A percentile compares a stretch with the other conserved stretches of the same genome.
These are phyloP conservation scores for Trametes sp. DNA, from an alignment of 1,284 basidiomycete genomes.

Conservation along the genomic window DNA sequence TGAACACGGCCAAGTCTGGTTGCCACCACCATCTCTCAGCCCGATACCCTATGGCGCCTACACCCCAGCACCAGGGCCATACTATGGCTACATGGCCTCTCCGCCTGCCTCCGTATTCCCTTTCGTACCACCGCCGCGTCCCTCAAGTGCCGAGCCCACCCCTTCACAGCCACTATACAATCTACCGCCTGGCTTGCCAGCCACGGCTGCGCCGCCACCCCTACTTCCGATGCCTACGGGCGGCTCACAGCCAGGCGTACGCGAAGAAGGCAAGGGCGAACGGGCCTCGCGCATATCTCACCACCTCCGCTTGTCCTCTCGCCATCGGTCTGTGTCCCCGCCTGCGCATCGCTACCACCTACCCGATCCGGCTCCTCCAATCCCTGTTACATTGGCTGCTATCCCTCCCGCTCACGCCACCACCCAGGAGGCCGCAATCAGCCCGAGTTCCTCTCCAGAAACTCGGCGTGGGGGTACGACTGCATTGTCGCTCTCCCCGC, in stretches of 20 bases:
- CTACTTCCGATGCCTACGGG: slow-evolving; percentile 32
- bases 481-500: slow-evolving; percentile 30
- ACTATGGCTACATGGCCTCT: slow-evolving; percentile 39
- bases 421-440: slow-evolving; percentile 9
- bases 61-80: slow-evolving; percentile 35
- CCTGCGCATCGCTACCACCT: slow-evolving; percentile 47
- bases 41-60: slow-evolving; percentile 33
- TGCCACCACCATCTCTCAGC: slow-evolving; percentile 47
- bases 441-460: slow-evolving; percentile 31
- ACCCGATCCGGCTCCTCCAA: slow-evolving; percentile 25
- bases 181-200: slow-evolving; percentile 35
- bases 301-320: slow-evolving; percentile 62
- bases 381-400: slow-evolving; percentile 21
- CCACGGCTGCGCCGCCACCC: slow-evolving; percentile 33
- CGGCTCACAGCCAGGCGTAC: slow-evolving; percentile 38
- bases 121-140: slow-evolving; percentile 42
- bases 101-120: slow-evolving; percentile 36
- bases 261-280: slow-evolving; percentile 67
- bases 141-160: slow-evolving; percentile 47
- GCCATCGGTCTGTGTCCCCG: slow-evolving; percentile 69
- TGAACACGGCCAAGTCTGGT: slow-evolving; percentile 57
- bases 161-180: slow-evolving; percentile 39
- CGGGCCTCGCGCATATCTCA: slow-evolving; percentile 64
- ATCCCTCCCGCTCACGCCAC: slow-evolving; percentile 3
- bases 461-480: slow-evolving; percentile 19